Base-by-base conservation (phyloP, 2,329 filamentous ascomycete genomes). In the Exophiala bonariae region DNA sequence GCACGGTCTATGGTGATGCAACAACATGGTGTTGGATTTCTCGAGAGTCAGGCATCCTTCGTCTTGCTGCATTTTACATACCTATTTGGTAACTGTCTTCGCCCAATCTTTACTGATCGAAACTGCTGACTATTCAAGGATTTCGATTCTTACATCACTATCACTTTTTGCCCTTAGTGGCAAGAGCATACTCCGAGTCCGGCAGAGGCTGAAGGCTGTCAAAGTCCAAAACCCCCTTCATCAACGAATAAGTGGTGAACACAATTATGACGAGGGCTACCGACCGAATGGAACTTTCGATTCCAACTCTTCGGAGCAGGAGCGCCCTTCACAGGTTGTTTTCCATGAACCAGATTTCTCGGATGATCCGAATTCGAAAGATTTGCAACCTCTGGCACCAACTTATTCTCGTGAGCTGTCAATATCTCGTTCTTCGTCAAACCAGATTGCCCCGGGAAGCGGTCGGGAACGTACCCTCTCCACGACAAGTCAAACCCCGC, bases 1-100 rank as follows among this genome's bases (percentile, higher is more conserved):
- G 34, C 28, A 38, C 50, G 3, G 39, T 53, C 14, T 53, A 53
- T 26, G 50, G 50, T 4, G 46, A 49, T 18, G 50, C 50, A 22
- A 53, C 50, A 3, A 19, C 46, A 36, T 53, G 50, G 50, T 53
- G 50, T 30, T 53, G 50, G 50, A 53, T 53, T n/a, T 34, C 45
- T 16, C 34, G 31, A 26, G 50, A 53, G 39, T 41, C 37, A 9
- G 42, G 42, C 13, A 46, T 50, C 18, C 34, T 53, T n/a, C 32
- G 50, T 1, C 35, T 53, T 26, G 46, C 41, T 22, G 47, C 37
- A 19, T 53, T 53, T 30, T 53, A 53, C 35, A 35, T 49, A 8
- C 50, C 50, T 10, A 46, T 53, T 6, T 53, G 50, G 49, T 52
- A 38, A 36, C 20, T 38, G 7, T 3, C 22, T 3, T 14, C n/a